Evolutionary conservation across 2,329 filamentous ascomycete species (phyloP).

Genomic region (Hypoxylon sp.): DNA sequence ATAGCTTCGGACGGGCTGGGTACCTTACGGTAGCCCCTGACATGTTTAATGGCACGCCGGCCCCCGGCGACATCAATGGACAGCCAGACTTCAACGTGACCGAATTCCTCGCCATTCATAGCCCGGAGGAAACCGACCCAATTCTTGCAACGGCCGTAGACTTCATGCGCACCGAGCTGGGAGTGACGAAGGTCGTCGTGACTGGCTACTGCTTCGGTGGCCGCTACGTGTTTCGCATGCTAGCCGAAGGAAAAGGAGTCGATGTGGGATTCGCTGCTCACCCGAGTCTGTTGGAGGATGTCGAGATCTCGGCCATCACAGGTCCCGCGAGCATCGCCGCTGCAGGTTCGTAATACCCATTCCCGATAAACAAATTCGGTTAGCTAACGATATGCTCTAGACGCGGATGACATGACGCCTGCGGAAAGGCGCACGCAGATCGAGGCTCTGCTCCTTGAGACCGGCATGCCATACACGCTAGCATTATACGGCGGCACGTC

Average conservation of each 20-base stretch:
- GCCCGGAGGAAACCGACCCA: conserved; percentile 56
- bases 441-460: conserved; percentile 68
- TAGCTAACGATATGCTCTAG: conserved; percentile 48
- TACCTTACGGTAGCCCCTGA: conserved; percentile 52
- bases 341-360: conserved; percentile 59
- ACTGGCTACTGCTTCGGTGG: conserved; percentile 76
- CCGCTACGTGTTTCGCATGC: conserved; percentile 66
- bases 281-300: conserved; percentile 69
- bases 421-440: conserved; percentile 65
- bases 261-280: conserved; percentile 73
- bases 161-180: conserved; percentile 60
- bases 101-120: conserved; percentile 53
- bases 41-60: conserved; percentile 51
- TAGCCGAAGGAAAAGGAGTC: conserved; percentile 63
- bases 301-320: conserved; percentile 68
- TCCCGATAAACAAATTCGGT: not conserved
- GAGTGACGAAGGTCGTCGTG: conserved; percentile 65
- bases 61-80: conserved; percentile 49
- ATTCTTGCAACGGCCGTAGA: conserved; percentile 60
- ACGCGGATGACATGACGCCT: conserved; percentile 71
- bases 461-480: conserved; percentile 72
- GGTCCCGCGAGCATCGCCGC: conserved; percentile 72
- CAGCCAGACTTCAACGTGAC: conserved; percentile 43
- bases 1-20: conserved; percentile 54
- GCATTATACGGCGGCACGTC: conserved; percentile 74